Conservation (phyloP, 768 basidiomycete species). For the Collybia sp. region DNA sequence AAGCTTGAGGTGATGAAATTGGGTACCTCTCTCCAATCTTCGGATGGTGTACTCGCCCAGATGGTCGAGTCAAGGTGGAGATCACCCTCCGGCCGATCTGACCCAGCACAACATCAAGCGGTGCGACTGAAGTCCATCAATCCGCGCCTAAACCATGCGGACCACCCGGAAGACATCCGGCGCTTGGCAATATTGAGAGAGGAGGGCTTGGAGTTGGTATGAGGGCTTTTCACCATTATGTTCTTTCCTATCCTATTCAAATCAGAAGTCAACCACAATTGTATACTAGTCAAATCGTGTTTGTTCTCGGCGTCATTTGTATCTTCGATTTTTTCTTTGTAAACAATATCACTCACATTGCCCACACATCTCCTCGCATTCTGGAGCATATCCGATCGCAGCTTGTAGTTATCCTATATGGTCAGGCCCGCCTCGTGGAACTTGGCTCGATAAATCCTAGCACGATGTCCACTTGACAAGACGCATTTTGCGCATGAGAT, state of each 20-base stretch:
- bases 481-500: too few species aligned
- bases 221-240: background rate
- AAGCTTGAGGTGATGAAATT: conserved; percentile 11
- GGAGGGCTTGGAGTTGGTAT: conserved; percentile 1
- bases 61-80: conserved; percentile 15
- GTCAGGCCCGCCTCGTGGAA: too few species aligned
- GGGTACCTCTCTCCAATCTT: conserved; percentile 10
- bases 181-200: conserved; percentile 4
- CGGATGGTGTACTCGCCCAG: conserved; percentile 11
- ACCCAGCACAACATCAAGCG: background rate
- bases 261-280: background rate
- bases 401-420: too few species aligned
- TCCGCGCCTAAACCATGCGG: conserved; percentile 5
- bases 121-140: conserved; percentile 11
- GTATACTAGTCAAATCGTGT: too few species aligned
- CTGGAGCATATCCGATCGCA: too few species aligned
- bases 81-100: background rate
- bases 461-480: too few species aligned
- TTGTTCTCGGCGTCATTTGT: too few species aligned
- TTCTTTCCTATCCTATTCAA: background rate
- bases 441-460: too few species aligned
- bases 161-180: conserved; percentile 7
- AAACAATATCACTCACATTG: too few species aligned
- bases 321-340: too few species aligned
- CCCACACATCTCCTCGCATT: too few species aligned